Evolutionary conservation across 192 early-diverging fungal genomes (phyloP).

Genomic region (Coemansia aciculifera): DNA sequence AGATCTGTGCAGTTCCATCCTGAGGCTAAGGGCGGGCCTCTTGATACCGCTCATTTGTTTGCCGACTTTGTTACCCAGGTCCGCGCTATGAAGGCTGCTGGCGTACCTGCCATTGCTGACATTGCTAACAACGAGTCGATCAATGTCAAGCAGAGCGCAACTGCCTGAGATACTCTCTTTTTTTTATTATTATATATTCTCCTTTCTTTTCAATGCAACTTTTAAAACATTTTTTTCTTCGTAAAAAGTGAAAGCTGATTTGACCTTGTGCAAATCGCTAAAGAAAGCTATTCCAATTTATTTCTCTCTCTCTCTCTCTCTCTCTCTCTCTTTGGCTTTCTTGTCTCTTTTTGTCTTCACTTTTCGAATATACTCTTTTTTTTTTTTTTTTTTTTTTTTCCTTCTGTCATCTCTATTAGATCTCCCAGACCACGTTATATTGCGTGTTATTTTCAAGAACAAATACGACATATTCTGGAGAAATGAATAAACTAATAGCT

Average conservation of each 20-base stretch:
- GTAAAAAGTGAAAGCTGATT: too few relatives aligned
- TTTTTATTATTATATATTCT: neutral
- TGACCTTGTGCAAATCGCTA: too few relatives aligned
- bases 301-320: neutral
- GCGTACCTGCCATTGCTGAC: slow-evolving; percentile 5
- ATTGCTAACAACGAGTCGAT: neutral
- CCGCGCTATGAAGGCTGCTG: slow-evolving; percentile 51
- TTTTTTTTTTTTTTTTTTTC: neutral
- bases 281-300: neutral
- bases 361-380: neutral
- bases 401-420: neutral
- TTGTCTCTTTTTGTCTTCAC: neutral
- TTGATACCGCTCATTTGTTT: slow-evolving; percentile 95
- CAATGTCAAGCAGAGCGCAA: neutral
- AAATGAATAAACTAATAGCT: neutral
- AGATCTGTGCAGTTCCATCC: slow-evolving; percentile 99
- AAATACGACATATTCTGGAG: too few relatives aligned
- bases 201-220: neutral
- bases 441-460: neutral
- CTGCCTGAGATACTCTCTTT: neutral
- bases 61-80: slow-evolving; percentile 91
- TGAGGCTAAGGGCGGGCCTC: slow-evolving; percentile 93
- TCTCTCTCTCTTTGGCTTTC: neutral
- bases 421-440: neutral
- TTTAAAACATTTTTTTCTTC: neutral